Conservation (phyloP, 2,329 filamentous ascomycete genomes). For the Exophiala sideris region DNA sequence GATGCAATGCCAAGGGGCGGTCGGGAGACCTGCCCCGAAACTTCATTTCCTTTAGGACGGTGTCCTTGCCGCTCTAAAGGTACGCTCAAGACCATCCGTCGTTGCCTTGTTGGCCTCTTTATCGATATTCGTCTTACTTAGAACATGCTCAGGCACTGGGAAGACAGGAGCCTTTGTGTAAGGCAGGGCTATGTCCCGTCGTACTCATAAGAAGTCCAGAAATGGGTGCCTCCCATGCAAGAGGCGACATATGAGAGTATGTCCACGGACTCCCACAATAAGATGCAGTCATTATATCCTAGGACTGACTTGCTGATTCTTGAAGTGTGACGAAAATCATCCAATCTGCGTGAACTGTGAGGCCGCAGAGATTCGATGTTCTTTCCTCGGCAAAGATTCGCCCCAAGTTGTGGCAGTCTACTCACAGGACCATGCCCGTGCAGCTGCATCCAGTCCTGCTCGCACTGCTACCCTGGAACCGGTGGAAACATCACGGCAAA, state of each 20-base stretch:
- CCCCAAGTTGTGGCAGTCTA: background rate
- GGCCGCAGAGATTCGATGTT: slow-evolving; percentile 25
- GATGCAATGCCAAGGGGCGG: too few species aligned
- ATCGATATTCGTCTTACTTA: too few species aligned
- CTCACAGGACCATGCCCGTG: background rate
- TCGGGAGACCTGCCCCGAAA: too few species aligned
- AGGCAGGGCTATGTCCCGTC: slow-evolving; percentile 18
- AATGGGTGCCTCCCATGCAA: slow-evolving; percentile 42
- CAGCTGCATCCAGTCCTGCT: background rate
- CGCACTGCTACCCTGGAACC: background rate
- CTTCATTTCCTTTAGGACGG: too few species aligned
- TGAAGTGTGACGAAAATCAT: slow-evolving; percentile 35
- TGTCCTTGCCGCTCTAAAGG: too few species aligned
- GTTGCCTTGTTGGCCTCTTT: too few species aligned
- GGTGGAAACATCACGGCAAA: background rate
- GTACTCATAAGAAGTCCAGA: slow-evolving; percentile 38
- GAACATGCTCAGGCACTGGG: too few species aligned
- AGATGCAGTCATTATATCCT: slow-evolving; percentile 25
- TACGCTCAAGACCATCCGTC: too few species aligned
- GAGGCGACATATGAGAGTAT: slow-evolving; percentile 39
- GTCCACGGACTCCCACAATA: slow-evolving; percentile 30
- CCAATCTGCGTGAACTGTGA: slow-evolving; percentile 35
- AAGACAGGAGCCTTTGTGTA: too few species aligned
- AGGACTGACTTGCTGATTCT: background rate
- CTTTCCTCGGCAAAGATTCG: slow-evolving; percentile 7